A percentile compares a stretch with the other conserved stretches of the same genome.
These are phyloP conservation scores for Rhynchospora breviuscula DNA, from an alignment of 176 grass and related monocot species.

Conservation along the genomic window DNA sequence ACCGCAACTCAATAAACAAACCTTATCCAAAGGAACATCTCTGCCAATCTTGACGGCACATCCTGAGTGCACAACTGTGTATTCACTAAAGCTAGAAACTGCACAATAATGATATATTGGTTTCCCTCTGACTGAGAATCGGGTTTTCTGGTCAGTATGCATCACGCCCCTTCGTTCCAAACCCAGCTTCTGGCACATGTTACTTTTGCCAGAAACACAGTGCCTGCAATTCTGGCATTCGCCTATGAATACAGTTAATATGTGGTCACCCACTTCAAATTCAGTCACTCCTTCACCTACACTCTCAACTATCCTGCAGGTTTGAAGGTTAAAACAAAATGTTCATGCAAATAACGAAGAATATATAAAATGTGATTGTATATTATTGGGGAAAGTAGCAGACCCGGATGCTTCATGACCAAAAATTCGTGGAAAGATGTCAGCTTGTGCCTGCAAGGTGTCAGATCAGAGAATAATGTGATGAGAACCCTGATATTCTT, in stretches of 20 bases:
- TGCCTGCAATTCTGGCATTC: slow-evolving; percentile 86
- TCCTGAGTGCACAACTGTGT: slow-evolving; percentile 72
- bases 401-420: slow-evolving; percentile 97
- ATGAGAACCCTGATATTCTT: slow-evolving; percentile 1
- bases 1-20: slow-evolving; percentile 85
- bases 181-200: slow-evolving; percentile 92
- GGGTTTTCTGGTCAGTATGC: slow-evolving; percentile 83
- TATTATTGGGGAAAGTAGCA: neutral
- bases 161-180: slow-evolving; percentile 85
- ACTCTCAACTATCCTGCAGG: slow-evolving; percentile 67
- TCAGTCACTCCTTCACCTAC: slow-evolving; percentile 71
- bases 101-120: slow-evolving; percentile 77
- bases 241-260: slow-evolving; percentile 86
- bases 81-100: slow-evolving; percentile 97
- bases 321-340: neutral
- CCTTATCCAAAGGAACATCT: slow-evolving; percentile 61
- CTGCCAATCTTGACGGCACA: slow-evolving; percentile 69
- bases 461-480: slow-evolving; percentile 10
- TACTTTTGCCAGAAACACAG: slow-evolving; percentile 74
- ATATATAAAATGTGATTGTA: neutral
- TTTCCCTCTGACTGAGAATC: slow-evolving; percentile 57
- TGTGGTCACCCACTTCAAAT: slow-evolving; percentile 59
- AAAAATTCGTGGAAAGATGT: slow-evolving; percentile 81
- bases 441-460: slow-evolving; percentile 49
- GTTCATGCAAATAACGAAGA: neutral